Evolutionary conservation across 176 grass and related monocot species (phyloP).

Genomic region (Oryza coarctata): DNA sequence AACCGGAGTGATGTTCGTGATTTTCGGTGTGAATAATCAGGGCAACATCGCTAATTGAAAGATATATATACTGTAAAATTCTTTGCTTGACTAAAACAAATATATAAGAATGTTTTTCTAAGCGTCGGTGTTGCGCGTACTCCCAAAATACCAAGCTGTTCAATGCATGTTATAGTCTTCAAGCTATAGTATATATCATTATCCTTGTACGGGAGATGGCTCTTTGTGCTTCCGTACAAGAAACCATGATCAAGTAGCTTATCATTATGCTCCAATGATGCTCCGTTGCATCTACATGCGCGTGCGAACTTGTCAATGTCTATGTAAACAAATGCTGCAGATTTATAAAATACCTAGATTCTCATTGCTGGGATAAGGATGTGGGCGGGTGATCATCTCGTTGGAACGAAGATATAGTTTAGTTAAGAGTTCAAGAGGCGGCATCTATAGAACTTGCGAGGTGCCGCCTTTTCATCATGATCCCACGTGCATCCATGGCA

Average conservation of each 20-base stretch:
- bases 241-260: constrained; percentile 42
- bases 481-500: constrained; percentile 43
- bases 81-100: no score
- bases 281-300: constrained; percentile 13
- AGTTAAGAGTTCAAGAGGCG: constrained; percentile 14
- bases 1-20: no score
- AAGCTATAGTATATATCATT: neutral
- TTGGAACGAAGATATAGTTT: constrained; percentile 15
- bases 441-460: constrained; percentile 35
- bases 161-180: neutral
- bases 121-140: neutral
- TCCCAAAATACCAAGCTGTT: neutral
- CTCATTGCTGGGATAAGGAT: constrained; percentile 47
- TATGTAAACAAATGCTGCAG: constrained; percentile 10
- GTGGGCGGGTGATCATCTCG: constrained; percentile 37
- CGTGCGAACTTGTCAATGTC: constrained; percentile 3
- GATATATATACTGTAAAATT: no score
- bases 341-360: constrained; percentile 42
- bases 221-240: constrained; percentile 37
- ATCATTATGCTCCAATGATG: constrained; percentile 33
- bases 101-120: neutral
- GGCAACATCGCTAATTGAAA: no score
- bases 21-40: no score
- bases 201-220: neutral
- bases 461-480: constrained; percentile 42